phyloP scores from a whole-genome alignment of 2,329 filamentous ascomycete genomes.

The Cordyceps javanica region DNA sequence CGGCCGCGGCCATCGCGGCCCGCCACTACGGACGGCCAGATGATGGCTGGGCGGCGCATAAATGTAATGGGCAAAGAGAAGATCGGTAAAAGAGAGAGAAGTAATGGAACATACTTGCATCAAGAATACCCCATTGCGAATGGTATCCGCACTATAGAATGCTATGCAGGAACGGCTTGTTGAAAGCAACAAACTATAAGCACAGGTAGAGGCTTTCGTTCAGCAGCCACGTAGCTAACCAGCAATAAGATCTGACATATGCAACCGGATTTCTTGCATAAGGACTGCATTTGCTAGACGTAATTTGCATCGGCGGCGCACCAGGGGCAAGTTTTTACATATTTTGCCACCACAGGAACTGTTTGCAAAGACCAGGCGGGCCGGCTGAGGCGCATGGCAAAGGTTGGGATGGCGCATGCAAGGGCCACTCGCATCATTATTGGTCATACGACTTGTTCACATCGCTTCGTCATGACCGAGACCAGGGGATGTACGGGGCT shows the following conservation, averaged over 20 bases:
- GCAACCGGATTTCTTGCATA: not conserved
- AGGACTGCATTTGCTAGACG: too few relatives aligned
- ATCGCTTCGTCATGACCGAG: not conserved
- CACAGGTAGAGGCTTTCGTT: not conserved
- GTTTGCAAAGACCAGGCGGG: too few relatives aligned
- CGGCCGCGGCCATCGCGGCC: constrained; percentile 3
- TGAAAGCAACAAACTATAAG: not conserved
- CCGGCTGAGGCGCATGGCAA: not conserved
- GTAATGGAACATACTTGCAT: not conserved
- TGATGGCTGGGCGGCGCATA: not conserved
- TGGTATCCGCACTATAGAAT: not conserved
- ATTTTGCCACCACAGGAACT: not conserved
- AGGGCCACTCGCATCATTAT: not conserved
- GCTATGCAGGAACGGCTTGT: not conserved
- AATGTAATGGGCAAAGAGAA: not conserved
- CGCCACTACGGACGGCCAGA: not conserved
- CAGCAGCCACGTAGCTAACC: not conserved
- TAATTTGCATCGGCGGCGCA: not conserved
- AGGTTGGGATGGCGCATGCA: constrained; percentile 3
- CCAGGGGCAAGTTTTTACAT: not conserved
- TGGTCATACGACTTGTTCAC: not conserved
- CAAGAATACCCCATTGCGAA: not conserved
- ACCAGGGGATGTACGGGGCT: not conserved
- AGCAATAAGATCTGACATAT: not conserved
- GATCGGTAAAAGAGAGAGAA: not conserved